Percentiles rank a stretch among this genome's conserved stretches.
phyloP scores from a whole-genome alignment of 1,284 basidiomycete species.

The Papiliotrema fonsecae region DNA sequence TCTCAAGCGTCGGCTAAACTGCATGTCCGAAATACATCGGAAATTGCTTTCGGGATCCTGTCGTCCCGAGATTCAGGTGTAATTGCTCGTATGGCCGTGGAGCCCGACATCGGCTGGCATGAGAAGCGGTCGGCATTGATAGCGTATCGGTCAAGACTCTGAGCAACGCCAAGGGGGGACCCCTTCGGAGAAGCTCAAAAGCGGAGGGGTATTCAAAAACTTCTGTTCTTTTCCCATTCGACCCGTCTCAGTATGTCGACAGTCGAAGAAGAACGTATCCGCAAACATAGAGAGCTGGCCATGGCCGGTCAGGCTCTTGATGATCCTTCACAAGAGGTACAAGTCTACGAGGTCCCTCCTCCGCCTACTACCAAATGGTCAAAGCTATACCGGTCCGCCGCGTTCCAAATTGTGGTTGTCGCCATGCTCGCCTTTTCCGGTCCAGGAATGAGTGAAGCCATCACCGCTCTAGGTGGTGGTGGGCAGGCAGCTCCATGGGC shows the following conservation, averaged over 20 bases:
- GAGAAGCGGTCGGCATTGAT: no score
- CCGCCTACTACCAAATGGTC: not conserved
- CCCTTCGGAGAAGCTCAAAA: no score
- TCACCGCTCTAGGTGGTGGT: conserved; percentile 11
- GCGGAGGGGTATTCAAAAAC: no score
- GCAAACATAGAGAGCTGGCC: not conserved
- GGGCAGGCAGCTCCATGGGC: conserved; percentile 10
- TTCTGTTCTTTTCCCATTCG: not conserved
- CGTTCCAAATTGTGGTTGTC: conserved; percentile 7
- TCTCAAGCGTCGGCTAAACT: no score
- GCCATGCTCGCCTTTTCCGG: conserved; percentile 10
- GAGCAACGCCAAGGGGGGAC: no score
- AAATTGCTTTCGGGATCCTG: no score
- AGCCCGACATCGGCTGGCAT: no score
- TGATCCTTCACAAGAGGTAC: conserved; percentile 1
- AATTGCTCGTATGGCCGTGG: no score
- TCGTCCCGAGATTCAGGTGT: no score
- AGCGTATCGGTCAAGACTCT: no score
- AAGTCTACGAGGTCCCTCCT: conserved; percentile 1
- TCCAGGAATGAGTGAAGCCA: conserved; percentile 11
- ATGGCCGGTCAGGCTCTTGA: not conserved
- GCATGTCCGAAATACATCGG: no score
- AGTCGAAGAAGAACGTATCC: not conserved
- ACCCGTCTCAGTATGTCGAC: not conserved
- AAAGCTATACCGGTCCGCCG: conserved; percentile 5